Evolutionary conservation across 805 yeast species (phyloP), one percentile per base, ranked within the genome.

Genomic region (Danielozyma ontarioensis): DNA sequence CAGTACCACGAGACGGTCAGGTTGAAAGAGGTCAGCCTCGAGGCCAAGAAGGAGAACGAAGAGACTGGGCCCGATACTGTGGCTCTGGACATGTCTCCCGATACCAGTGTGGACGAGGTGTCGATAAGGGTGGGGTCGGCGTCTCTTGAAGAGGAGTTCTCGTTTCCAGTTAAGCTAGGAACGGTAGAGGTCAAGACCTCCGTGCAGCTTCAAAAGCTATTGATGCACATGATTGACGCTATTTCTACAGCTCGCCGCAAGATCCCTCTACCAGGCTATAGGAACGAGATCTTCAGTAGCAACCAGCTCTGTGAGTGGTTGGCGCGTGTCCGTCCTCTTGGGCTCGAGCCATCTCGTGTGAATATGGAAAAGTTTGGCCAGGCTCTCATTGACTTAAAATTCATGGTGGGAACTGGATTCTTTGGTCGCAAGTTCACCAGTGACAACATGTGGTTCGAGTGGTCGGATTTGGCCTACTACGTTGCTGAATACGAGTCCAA

Each of bases 371-470:
- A 53, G 32, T 52, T 66, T 39, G 72, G 72, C 6, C 72, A 67
- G 45, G 39, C 51, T 2, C 50, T 67, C 7, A 16, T 65, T 11
- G 69, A 66, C 37, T 40, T 47, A 34, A 62, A 56, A 33, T 40
- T 66, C 8, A 39, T 64, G 4, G 37, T 46, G 1, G 57, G 60
- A 2, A 54, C 63, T 3, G 58, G 62, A 3, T 45, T 64, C 27
- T 46, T 65, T 28, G 50, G 51, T 13, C 56, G 46, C 35, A 62
- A 61, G 40, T 67, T 67, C 41, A 62, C 46, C 33, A 59, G 65
- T 35, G 69, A 64, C 34, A 62, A 60, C 3, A 55, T 62, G 64
- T 64, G 70, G 70, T 62, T 63, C 29, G 72, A 67, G 41, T 66
- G 71, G 71, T 46, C 66, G 1, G 65, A 59, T 16, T 36, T 51